phyloP scores from a whole-genome alignment of 2,329 filamentous ascomycete species.

The Immersiporthe knoxdaviesiana region DNA sequence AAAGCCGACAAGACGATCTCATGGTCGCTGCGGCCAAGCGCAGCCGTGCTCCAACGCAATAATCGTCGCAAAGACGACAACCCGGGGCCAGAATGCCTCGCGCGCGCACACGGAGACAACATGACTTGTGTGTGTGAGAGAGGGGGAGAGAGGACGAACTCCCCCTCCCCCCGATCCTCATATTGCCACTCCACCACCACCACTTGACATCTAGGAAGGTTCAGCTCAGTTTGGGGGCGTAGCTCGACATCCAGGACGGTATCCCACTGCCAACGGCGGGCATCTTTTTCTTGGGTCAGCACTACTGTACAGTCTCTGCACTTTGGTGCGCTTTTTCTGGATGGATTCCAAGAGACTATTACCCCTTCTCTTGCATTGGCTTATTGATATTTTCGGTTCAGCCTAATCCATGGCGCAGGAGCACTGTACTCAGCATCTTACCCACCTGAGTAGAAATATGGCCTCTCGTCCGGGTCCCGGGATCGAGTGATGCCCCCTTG shows the following conservation, averaged over 20 bases:
- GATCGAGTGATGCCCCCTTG: not conserved
- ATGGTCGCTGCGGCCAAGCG: not conserved
- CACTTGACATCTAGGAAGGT: not conserved
- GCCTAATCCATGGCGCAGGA: not conserved
- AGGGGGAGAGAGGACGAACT: not conserved
- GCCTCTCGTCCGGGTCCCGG: not conserved
- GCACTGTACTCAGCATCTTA: not conserved
- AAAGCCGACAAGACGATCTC: not conserved
- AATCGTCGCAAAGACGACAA: not conserved
- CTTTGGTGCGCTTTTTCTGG: not conserved
- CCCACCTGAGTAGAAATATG: not conserved
- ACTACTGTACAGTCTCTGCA: slow-evolving; percentile 19
- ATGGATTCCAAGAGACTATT: not conserved
- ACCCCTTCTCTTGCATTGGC: slow-evolving; percentile 10
- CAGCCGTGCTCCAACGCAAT: not conserved
- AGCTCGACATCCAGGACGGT: not conserved
- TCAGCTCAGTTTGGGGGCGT: not conserved
- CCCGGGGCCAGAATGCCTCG: not conserved
- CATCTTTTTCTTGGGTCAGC: slow-evolving; percentile 11
- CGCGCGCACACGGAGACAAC: not conserved
- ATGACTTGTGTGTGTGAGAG: not conserved
- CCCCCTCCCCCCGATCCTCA: too few relatives aligned
- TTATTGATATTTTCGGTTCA: slow-evolving; percentile 24
- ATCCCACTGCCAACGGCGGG: not conserved
- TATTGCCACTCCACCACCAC: not conserved